Base-by-base conservation (phyloP, 495 filamentous ascomycete species). In the Penicillium bialowiezense region DNA sequence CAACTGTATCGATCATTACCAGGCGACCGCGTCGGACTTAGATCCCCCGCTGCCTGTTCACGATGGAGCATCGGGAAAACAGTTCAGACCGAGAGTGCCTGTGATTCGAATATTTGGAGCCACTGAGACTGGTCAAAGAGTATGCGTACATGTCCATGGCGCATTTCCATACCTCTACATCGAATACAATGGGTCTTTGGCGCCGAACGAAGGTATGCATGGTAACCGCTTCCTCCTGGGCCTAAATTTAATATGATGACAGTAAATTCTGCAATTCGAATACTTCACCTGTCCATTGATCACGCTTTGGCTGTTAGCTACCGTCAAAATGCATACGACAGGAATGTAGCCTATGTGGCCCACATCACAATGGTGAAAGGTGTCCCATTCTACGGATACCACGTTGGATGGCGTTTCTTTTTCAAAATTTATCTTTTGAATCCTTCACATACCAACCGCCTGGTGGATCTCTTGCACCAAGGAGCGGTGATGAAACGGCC, bases 131-230 rank as follows among this genome's bases (percentile, higher is more conserved):
- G 95, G 95, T 2, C 92, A 98, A 65, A 95, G 91, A 54, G 89
- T 97, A 13, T 97, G 93, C 71, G 90, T 90, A 18, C 93, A 98
- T 76, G 83, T 98, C 37, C 93, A 98, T 64, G 93, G 95, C 51
- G 92, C 85, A 23, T 90, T 97, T 60, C 93, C 95, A 4, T 98
- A 98, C 63, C 73, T 98, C 8, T 97, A 89, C 64, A 74, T 98
- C 52, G 82, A 93, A 67, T 97, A 98, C 67, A 75, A 80, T 28
- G 88, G 87, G 24, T 79, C 79, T 37, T 66, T 95, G 39, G 77
- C 76, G 7, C 68, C 76, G 26, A 79, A 86, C 42, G 78, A 82
- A 51, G 84, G 90, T 92, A 69, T 56, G 70, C 56, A 36, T 28
- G 26, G 33, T 31, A 28, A 8, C 17, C 15, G 3, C n/a, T 18